Percentiles rank a stretch among this genome's conserved stretches.
These are phyloP conservation scores for Tuber melanosporum DNA, from an alignment of 495 filamentous ascomycete genomes.

Conservation along the genomic window DNA sequence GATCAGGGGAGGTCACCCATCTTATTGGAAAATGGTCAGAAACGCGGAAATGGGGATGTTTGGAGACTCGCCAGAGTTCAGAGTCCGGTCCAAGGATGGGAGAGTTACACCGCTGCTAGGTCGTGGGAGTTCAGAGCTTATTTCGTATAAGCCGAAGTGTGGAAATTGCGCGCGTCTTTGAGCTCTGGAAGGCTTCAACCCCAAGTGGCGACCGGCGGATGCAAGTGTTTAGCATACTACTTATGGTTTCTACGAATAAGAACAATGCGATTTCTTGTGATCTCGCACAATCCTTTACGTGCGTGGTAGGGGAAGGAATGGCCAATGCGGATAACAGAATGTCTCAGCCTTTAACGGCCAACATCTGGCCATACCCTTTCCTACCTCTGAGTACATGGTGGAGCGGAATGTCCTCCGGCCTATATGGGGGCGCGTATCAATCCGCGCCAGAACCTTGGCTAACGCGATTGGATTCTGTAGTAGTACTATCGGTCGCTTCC, in stretches of 20 bases:
- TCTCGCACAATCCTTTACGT: too few relatives aligned
- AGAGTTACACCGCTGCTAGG: neutral
- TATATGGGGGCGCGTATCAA: too few relatives aligned
- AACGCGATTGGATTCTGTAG: too few relatives aligned
- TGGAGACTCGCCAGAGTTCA: neutral
- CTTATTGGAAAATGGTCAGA: neutral
- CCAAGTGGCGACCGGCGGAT: accelerated
- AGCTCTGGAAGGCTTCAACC: neutral
- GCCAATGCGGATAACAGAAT: too few relatives aligned
- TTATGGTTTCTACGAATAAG: too few relatives aligned
- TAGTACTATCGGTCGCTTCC: too few relatives aligned
- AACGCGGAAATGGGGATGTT: neutral
- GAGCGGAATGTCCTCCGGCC: too few relatives aligned
- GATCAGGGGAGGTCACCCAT: neutral
- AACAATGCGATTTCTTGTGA: neutral
- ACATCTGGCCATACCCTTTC: too few relatives aligned
- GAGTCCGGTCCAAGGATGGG: neutral
- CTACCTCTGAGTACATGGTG: too few relatives aligned
- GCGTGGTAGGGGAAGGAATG: too few relatives aligned
- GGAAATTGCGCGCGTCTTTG: neutral
- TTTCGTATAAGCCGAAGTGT: neutral
- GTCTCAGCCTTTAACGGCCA: too few relatives aligned
- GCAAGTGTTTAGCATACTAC: neutral
- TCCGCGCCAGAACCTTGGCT: too few relatives aligned
- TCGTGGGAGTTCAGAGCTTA: neutral